Conservation (phyloP, 805 yeast genomes). For the Metschnikowia arizonensis region DNA sequence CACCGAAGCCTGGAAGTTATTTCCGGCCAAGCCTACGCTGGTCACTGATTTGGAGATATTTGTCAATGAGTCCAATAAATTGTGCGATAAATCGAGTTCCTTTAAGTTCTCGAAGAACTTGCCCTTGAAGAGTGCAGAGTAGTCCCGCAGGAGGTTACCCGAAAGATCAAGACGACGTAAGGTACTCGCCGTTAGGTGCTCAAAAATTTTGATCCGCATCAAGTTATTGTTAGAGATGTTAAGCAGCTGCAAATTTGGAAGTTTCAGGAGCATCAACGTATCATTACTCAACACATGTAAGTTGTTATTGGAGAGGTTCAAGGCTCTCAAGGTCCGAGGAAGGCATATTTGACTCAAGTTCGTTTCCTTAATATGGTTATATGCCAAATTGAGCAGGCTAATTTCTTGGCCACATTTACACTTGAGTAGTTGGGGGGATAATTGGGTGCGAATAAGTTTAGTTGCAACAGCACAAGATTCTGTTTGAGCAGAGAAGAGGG, state of each 20-base stretch:
- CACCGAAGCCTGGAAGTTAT: constrained; percentile 11
- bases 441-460: constrained; percentile 20
- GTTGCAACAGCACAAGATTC: constrained; percentile 11
- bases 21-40: constrained; percentile 22
- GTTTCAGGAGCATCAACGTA: constrained; percentile 15
- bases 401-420: background rate
- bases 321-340: constrained; percentile 18
- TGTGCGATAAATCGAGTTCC: constrained; percentile 25
- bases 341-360: constrained; percentile 17
- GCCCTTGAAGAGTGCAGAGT: constrained; percentile 7
- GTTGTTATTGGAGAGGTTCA: constrained; percentile 29
- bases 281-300: constrained; percentile 16
- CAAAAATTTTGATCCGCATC: constrained; percentile 9
- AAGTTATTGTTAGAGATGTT: constrained; percentile 26
- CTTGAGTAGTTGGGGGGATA: constrained; percentile 6
- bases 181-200: background rate
- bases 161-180: constrained; percentile 21
- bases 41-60: constrained; percentile 15
- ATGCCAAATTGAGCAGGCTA: constrained; percentile 25
- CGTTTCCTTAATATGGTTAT: constrained; percentile 23
- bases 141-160: constrained; percentile 23
- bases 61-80: constrained; percentile 17
- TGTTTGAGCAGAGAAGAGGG: constrained; percentile 4
- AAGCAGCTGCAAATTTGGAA: constrained; percentile 15
- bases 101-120: constrained; percentile 13